Percentiles rank a stretch among this genome's conserved stretches.
These are phyloP conservation scores for Sodiomyces alkalinus DNA, from an alignment of 2,329 filamentous ascomycete genomes.

Conservation along the genomic window DNA sequence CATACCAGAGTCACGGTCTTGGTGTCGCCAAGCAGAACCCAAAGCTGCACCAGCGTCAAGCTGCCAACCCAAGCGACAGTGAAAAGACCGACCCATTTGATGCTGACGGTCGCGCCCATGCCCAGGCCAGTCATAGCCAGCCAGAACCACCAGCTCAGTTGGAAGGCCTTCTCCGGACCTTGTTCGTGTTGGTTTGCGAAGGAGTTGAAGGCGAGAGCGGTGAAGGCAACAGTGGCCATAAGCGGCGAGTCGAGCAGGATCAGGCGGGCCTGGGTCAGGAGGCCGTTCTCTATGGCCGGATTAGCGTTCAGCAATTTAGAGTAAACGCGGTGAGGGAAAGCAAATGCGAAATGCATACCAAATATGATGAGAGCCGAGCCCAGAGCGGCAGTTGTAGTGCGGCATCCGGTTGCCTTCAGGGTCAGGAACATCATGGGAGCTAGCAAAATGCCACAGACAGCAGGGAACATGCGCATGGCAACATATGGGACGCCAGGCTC, in stretches of 20 bases:
- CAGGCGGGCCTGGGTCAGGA: slow-evolving; percentile 85
- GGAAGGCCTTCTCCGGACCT: slow-evolving; percentile 76
- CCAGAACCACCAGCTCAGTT: slow-evolving; percentile 96
- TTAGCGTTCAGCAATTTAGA: slow-evolving; percentile 13
- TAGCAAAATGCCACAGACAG: slow-evolving; percentile 73
- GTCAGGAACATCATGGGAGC: slow-evolving; percentile 92
- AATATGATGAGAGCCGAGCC: slow-evolving; percentile 83
- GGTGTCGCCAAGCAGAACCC: slow-evolving; percentile 82
- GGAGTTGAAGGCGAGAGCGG: slow-evolving; percentile 74
- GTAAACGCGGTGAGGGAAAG: neutral
- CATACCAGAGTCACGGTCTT: slow-evolving; percentile 67
- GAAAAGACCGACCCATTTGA: slow-evolving; percentile 98
- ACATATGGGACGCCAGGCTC: slow-evolving; percentile 94
- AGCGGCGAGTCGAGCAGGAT: slow-evolving; percentile 94
- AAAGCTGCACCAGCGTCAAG: slow-evolving; percentile 82
- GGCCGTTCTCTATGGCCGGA: slow-evolving; percentile 60
- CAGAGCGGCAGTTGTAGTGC: slow-evolving; percentile 68
- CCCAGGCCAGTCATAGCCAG: slow-evolving; percentile 72
- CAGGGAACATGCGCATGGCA: slow-evolving; percentile 88
- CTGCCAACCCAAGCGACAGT: slow-evolving; percentile 96
- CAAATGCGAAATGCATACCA: slow-evolving; percentile 51
- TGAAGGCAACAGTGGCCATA: slow-evolving; percentile 84
- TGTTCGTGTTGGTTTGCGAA: slow-evolving; percentile 97
- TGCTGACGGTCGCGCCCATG: slow-evolving; percentile 79
- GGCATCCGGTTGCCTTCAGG: slow-evolving; percentile 79